Percentiles rank a stretch among this genome's conserved stretches.
Evolutionary conservation across 1,139 yeast genomes (phyloP).

Genomic region (Scheffersomyces cryptocercus): DNA sequence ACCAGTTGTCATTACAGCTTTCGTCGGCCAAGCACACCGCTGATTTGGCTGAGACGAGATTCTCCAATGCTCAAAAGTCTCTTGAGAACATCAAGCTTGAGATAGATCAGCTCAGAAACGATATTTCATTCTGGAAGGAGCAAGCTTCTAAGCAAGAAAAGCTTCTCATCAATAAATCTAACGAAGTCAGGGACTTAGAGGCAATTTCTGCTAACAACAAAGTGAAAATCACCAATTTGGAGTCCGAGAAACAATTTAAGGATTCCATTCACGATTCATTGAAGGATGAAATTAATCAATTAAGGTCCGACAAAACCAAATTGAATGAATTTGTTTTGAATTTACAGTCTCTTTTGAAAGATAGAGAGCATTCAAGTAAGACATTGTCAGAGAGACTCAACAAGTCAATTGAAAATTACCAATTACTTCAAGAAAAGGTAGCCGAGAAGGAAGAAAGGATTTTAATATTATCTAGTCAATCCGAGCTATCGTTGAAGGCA

Average conservation of each 20-base stretch:
- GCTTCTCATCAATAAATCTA: conserved; percentile 53
- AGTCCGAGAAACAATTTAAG: conserved; percentile 58
- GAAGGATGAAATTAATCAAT: conserved; percentile 51
- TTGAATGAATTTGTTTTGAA: conserved; percentile 62
- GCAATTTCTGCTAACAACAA: conserved; percentile 48
- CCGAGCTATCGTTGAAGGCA: conserved; percentile 59
- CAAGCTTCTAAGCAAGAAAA: conserved; percentile 58
- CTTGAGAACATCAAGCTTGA: conserved; percentile 26
- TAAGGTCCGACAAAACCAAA: conserved; percentile 60
- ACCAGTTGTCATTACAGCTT: conserved; percentile 32
- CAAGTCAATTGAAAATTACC: conserved; percentile 53
- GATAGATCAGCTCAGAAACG: conserved; percentile 16
- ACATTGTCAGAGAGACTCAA: conserved; percentile 54
- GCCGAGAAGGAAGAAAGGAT: conserved; percentile 53
- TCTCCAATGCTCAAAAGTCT: conserved; percentile 29
- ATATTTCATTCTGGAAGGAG: conserved; percentile 48
- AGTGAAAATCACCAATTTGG: conserved; percentile 48
- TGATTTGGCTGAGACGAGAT: conserved; percentile 37
- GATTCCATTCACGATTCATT: conserved; percentile 53
- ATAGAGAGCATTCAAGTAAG: conserved; percentile 55
- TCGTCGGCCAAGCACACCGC: conserved; percentile 32
- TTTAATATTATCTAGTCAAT: conserved; percentile 46
- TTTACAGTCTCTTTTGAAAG: conserved; percentile 62
- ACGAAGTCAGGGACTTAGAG: conserved; percentile 58
- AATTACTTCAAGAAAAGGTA: conserved; percentile 51